Conservation (phyloP, 2,329 filamentous ascomycete genomes). For the Phaeosphaeriaceae sp. region DNA sequence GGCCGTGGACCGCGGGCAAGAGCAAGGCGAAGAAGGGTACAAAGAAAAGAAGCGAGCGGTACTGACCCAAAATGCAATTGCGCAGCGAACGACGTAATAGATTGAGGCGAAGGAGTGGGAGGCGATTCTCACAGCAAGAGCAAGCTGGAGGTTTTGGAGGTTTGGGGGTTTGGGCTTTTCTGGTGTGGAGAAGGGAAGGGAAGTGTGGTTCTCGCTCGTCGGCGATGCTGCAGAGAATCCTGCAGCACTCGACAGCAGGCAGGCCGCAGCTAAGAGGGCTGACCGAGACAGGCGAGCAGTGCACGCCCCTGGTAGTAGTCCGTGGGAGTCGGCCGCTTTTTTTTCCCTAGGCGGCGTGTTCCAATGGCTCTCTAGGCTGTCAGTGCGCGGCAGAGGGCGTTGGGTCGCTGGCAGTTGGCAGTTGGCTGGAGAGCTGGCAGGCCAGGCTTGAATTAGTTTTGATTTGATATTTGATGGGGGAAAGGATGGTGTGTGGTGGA, state of each 20-base stretch:
- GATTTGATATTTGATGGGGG: too few relatives aligned
- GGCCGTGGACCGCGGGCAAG: constrained; percentile 3
- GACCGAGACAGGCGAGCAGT: constrained; percentile 46
- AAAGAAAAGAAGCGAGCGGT: background rate
- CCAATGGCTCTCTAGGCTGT: constrained; percentile 26
- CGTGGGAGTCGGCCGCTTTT: constrained; percentile 31
- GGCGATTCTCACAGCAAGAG: constrained; percentile 17
- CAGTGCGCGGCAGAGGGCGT: constrained; percentile 36
- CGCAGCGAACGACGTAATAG: constrained; percentile 33
- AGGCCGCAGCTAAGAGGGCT: constrained; percentile 50
- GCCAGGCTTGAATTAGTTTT: too few relatives aligned
- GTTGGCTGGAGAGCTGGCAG: too few relatives aligned
- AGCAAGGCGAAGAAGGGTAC: constrained; percentile 6
- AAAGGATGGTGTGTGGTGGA: too few relatives aligned
- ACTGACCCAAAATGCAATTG: constrained; percentile 30
- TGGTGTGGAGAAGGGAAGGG: constrained; percentile 33
- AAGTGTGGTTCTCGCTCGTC: constrained; percentile 33
- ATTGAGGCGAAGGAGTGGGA: too few relatives aligned
- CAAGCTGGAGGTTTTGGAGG: background rate
- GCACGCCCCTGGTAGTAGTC: constrained; percentile 44
- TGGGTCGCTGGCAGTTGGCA: too few relatives aligned
- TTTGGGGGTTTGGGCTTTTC: constrained; percentile 5
- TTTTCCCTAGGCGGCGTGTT: constrained; percentile 34
- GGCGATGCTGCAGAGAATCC: constrained; percentile 46
- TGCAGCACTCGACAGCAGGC: constrained; percentile 48